phyloP scores from a whole-genome alignment of 2,329 filamentous ascomycete species.

The Claviceps fusiformis region DNA sequence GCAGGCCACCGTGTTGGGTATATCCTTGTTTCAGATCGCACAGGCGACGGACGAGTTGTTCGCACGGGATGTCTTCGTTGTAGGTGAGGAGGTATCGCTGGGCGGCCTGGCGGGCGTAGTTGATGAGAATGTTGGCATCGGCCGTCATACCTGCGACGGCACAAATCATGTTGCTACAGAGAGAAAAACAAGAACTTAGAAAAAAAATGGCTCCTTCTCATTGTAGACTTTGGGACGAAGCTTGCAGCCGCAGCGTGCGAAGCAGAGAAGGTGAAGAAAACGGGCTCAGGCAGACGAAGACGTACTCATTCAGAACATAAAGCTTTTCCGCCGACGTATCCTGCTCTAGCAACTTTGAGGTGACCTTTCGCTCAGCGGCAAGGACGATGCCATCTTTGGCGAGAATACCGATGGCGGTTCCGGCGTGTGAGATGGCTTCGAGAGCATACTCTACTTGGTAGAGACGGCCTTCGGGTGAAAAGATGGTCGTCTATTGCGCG shows the following conservation, averaged over 20 bases:
- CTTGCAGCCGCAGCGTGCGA: neutral
- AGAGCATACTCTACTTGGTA: constrained; percentile 99
- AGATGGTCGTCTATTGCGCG: constrained; percentile 76
- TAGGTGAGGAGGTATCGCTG: constrained; percentile 97
- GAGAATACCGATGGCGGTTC: constrained; percentile 90
- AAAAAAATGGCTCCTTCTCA: neutral
- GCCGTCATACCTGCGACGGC: constrained; percentile 98
- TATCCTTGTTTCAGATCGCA: constrained; percentile 99
- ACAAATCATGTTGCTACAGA: constrained; percentile 92
- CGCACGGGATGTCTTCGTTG: constrained; percentile 99
- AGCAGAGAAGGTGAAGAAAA: neutral
- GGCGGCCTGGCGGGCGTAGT: constrained; percentile 93
- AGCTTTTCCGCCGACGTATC: constrained; percentile 99
- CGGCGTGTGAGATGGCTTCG: constrained; percentile 96
- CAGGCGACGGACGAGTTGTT: constrained; percentile 89
- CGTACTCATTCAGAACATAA: constrained; percentile 96
- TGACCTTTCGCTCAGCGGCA: constrained; percentile 96
- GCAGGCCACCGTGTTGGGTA: constrained; percentile 95
- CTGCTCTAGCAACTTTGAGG: constrained; percentile 96
- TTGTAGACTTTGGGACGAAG: neutral
- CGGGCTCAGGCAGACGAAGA: neutral
- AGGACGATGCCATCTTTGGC: constrained; percentile 98
- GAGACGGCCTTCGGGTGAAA: constrained; percentile 94
- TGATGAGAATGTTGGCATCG: constrained; percentile 99
- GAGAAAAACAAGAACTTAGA: neutral